Evolutionary conservation across 371 early-diverging fungal genomes (phyloP).

Genomic region (Dichotomocladium elegans): DNA sequence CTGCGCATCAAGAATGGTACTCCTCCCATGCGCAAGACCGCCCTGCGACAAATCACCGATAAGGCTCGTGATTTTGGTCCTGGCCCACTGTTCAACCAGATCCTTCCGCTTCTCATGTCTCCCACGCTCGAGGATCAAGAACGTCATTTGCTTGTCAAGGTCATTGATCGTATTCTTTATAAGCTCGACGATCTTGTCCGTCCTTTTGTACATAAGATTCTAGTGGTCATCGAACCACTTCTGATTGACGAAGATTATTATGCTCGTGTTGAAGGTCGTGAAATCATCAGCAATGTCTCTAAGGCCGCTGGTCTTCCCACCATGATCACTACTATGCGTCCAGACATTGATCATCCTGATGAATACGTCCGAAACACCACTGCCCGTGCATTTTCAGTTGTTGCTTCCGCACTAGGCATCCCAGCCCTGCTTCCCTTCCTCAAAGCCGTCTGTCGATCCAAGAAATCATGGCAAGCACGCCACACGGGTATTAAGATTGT

Average conservation of each 20-base stretch:
- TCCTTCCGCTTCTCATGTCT: constrained; percentile 94
- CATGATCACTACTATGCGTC: constrained; percentile 98
- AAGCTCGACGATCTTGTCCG: constrained; percentile 94
- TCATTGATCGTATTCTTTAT: constrained; percentile 94
- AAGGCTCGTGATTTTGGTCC: constrained; percentile 96
- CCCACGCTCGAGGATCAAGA: constrained; percentile 97
- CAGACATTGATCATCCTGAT: constrained; percentile 96
- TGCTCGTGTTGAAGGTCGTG: constrained; percentile 96
- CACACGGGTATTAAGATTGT: constrained; percentile 98
- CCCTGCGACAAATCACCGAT: constrained; percentile 92
- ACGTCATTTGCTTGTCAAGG: constrained; percentile 95
- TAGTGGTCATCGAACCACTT: constrained; percentile 96
- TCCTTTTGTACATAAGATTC: constrained; percentile 95
- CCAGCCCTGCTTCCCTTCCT: constrained; percentile 93
- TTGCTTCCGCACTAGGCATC: constrained; percentile 95
- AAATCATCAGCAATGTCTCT: constrained; percentile 94
- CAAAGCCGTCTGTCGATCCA: constrained; percentile 92
- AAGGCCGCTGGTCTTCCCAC: constrained; percentile 98
- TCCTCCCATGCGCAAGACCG: constrained; percentile 90
- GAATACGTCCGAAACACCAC: constrained; percentile 98
- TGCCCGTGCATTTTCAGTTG: constrained; percentile 96
- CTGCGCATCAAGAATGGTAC: constrained; percentile 98
- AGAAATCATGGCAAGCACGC: constrained; percentile 97
- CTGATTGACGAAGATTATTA: constrained; percentile 97
- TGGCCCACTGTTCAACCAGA: constrained; percentile 93